A percentile compares a stretch with the other conserved stretches of the same genome.
Evolutionary conservation across 2,329 filamentous ascomycete species (phyloP).

Genomic region (Aciculosporium take): DNA sequence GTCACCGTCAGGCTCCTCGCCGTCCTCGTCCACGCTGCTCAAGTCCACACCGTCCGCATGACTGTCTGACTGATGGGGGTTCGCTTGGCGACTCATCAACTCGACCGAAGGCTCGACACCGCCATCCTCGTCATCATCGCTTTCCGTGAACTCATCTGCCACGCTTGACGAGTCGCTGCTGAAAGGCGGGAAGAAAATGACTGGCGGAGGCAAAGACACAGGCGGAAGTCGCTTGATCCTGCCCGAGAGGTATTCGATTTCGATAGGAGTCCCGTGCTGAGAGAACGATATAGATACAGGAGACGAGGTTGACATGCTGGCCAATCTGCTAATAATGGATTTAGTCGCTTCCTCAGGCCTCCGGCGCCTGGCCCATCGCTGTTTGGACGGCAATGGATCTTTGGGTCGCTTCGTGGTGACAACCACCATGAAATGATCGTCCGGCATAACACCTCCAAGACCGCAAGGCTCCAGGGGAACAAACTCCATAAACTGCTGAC

Average conservation of each 20-base stretch:
- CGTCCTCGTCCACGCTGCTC: constrained; percentile 28
- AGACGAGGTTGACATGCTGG: constrained; percentile 27
- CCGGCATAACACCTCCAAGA: constrained; percentile 42
- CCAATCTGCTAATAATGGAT: constrained; percentile 27
- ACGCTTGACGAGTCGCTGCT: constrained; percentile 25
- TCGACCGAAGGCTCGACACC: constrained; percentile 16
- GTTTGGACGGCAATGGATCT: constrained; percentile 5
- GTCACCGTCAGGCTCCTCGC: constrained; percentile 24
- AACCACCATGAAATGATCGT: constrained; percentile 48
- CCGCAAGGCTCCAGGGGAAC: constrained; percentile 41
- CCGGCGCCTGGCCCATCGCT: not conserved
- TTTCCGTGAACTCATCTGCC: constrained; percentile 16
- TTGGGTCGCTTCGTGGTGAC: constrained; percentile 34
- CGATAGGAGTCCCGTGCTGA: constrained; percentile 12
- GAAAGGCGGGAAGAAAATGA: constrained; percentile 35
- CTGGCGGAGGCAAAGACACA: constrained; percentile 35
- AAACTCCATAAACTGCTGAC: constrained; percentile 24
- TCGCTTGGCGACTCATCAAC: constrained; percentile 19
- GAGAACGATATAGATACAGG: constrained; percentile 11
- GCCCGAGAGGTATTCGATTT: constrained; percentile 32
- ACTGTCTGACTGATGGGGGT: constrained; percentile 25
- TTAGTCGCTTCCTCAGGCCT: constrained; percentile 21
- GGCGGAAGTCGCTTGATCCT: constrained; percentile 30
- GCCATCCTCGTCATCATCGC: constrained; percentile 15
- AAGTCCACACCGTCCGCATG: constrained; percentile 26